Conservation (phyloP, 2,329 filamentous ascomycete species). For the Cercospora zeina region DNA sequence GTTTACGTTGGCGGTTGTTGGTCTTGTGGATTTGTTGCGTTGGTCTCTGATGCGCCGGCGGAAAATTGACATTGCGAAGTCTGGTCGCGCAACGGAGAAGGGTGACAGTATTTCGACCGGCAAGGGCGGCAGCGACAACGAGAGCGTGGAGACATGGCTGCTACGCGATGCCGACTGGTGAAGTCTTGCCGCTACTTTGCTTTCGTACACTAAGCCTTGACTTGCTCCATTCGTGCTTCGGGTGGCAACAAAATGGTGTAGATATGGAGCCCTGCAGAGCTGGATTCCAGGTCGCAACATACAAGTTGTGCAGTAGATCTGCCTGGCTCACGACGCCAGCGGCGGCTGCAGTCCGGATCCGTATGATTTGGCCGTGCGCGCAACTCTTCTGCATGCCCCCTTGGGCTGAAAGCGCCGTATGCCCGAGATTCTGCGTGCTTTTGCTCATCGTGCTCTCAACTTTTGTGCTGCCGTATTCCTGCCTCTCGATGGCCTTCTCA, state of each 20-base stretch:
- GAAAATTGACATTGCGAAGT: not conserved
- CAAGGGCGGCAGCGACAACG: slow-evolving; percentile 7
- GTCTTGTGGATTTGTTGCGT: not conserved
- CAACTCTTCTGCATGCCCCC: no score
- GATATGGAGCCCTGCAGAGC: not conserved
- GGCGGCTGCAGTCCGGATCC: not conserved
- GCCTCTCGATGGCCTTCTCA: slow-evolving; percentile 24
- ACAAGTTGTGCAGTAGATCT: not conserved
- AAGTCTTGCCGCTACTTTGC: no score
- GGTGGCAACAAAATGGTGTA: not conserved
- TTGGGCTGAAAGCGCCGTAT: not conserved
- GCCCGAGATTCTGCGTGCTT: not conserved
- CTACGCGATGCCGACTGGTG: not conserved
- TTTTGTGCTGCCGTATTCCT: not conserved
- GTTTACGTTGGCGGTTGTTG: slow-evolving; percentile 16
- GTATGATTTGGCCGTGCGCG: not conserved
- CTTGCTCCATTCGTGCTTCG: no score
- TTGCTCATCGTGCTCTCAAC: not conserved
- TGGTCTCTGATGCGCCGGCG: slow-evolving; percentile 10
- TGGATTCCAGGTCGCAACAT: not conserved
- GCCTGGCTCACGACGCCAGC: not conserved
- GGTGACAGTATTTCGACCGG: not conserved
- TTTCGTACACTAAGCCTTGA: no score
- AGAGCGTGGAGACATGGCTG: not conserved
- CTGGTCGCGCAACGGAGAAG: not conserved